These are phyloP conservation scores for Monarda citriodora DNA, from an alignment of 305 asterid genomes.

Conservation along the genomic window DNA sequence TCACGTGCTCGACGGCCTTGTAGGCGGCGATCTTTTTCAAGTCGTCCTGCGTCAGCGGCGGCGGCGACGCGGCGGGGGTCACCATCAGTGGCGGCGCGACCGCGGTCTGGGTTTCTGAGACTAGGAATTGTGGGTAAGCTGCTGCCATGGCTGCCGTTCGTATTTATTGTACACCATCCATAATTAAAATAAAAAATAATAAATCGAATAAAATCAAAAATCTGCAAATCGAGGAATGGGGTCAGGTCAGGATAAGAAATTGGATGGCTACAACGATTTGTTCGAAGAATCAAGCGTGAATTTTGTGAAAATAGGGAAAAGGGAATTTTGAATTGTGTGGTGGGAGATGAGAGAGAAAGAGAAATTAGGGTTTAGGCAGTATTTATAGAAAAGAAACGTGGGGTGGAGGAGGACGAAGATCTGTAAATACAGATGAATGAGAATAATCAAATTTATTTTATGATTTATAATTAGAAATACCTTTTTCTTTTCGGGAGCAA, in stretches of 20 bases:
- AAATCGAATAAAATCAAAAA: neutral
- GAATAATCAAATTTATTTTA: too few relatives aligned
- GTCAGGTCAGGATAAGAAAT: constrained; percentile 24
- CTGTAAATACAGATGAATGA: neutral
- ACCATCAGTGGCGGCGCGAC: constrained; percentile 27
- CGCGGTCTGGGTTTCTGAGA: constrained; percentile 29
- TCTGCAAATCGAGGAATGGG: constrained; percentile 1
- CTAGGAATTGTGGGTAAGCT: constrained; percentile 52
- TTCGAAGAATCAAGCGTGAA: neutral
- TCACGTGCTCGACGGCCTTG: constrained; percentile 86
- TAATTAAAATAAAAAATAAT: neutral
- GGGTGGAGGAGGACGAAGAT: neutral
- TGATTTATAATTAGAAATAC: too few relatives aligned
- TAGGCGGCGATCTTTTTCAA: constrained; percentile 82
- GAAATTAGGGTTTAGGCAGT: constrained; percentile 20
- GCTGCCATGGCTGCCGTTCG: constrained; percentile 52
- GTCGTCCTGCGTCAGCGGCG: constrained; percentile 71
- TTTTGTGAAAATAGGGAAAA: neutral
- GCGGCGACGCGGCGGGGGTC: constrained; percentile 32
- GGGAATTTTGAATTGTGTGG: constrained; percentile 16
- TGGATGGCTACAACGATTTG: constrained; percentile 19
- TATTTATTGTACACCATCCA: constrained; percentile 12
- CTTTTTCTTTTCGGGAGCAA: too few relatives aligned
- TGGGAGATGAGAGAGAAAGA: constrained; percentile 1
- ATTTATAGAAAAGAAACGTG: constrained; percentile 13